Evolutionary conservation across 1,139 yeast genomes (phyloP).

Genomic region (Debaryomycetaceae sp.): DNA sequence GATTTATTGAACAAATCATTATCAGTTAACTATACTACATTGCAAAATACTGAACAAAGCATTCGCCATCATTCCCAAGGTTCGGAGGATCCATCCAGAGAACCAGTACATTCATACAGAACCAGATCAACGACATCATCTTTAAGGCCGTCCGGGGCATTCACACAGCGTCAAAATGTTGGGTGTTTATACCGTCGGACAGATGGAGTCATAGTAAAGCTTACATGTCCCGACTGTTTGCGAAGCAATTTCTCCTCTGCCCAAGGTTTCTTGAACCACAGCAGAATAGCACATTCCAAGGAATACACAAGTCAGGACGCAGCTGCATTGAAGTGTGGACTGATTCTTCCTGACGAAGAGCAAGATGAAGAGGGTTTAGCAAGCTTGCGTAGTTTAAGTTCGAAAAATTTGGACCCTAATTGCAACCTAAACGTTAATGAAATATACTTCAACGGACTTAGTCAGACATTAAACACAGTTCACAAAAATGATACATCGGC

Average conservation of each 20-base stretch:
- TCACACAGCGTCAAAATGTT: slow-evolving; percentile 26
- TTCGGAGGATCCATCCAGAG: slow-evolving; percentile 3
- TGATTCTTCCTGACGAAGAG: slow-evolving; percentile 50
- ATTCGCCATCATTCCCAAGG: background rate
- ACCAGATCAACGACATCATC: slow-evolving; percentile 53
- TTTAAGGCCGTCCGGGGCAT: slow-evolving; percentile 34
- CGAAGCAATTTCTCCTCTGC: slow-evolving; percentile 73
- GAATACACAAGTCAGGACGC: slow-evolving; percentile 73
- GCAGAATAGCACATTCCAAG: slow-evolving; percentile 69
- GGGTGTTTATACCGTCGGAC: slow-evolving; percentile 68
- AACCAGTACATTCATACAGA: slow-evolving; percentile 31
- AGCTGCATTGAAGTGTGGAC: slow-evolving; percentile 72
- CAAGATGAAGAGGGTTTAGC: slow-evolving; percentile 59
- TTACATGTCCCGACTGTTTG: slow-evolving; percentile 66
- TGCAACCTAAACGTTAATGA: slow-evolving; percentile 39
- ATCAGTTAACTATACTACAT: slow-evolving; percentile 26
- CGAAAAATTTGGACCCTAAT: slow-evolving; percentile 39
- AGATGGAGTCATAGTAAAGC: slow-evolving; percentile 67
- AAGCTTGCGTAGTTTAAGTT: slow-evolving; percentile 40
- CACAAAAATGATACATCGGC: slow-evolving; percentile 4
- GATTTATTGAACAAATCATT: slow-evolving; percentile 35
- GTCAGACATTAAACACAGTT: slow-evolving; percentile 15
- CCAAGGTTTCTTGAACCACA: slow-evolving; percentile 77
- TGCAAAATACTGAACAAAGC: slow-evolving; percentile 6
- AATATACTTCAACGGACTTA: slow-evolving; percentile 35